Evolutionary conservation across 2,329 filamentous ascomycete genomes (phyloP).

Genomic region (Hymenoscyphus fructigenus): DNA sequence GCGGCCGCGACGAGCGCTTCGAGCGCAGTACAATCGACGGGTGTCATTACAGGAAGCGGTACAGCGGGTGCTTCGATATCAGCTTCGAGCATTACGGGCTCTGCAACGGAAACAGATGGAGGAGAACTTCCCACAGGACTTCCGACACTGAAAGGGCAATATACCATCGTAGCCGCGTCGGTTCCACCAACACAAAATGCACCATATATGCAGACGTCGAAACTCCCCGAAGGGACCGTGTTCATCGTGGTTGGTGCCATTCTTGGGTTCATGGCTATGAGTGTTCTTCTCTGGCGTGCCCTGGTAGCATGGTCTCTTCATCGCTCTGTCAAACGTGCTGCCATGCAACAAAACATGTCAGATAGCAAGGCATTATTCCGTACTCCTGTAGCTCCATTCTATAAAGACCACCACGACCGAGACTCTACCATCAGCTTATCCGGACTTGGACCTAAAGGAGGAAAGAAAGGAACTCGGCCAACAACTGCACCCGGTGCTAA

Average conservation of each 20-base stretch:
- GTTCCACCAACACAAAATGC: conserved; percentile 83
- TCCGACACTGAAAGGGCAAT: conserved; percentile 55
- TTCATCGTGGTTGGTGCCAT: conserved; percentile 93
- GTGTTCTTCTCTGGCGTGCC: conserved; percentile 83
- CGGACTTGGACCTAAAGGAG: conserved; percentile 29
- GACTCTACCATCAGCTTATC: conserved; percentile 37
- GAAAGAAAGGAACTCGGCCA: conserved; percentile 35
- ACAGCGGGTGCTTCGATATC: conserved; percentile 11
- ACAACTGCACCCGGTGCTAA: conserved; percentile 39
- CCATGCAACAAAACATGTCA: conserved; percentile 67
- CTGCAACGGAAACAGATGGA: conserved; percentile 12
- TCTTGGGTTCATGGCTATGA: conserved; percentile 76
- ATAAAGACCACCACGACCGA: conserved; percentile 60
- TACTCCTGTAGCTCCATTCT: conserved; percentile 54
- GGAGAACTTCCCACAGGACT: conserved; percentile 35
- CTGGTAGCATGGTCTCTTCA: conserved; percentile 89
- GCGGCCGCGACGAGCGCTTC: conserved; percentile 6
- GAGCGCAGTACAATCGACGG: conserved; percentile 10
- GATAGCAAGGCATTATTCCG: conserved; percentile 69
- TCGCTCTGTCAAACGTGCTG: conserved; percentile 82
- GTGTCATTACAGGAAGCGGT: conserved; percentile 22
- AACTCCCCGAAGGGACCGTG: conserved; percentile 84
- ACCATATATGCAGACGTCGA: conserved; percentile 88
- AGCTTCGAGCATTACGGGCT: conserved; percentile 14
- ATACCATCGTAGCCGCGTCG: conserved; percentile 67